Conservation (phyloP, 2,329 filamentous ascomycete genomes). For the Diaporthe vaccinii region DNA sequence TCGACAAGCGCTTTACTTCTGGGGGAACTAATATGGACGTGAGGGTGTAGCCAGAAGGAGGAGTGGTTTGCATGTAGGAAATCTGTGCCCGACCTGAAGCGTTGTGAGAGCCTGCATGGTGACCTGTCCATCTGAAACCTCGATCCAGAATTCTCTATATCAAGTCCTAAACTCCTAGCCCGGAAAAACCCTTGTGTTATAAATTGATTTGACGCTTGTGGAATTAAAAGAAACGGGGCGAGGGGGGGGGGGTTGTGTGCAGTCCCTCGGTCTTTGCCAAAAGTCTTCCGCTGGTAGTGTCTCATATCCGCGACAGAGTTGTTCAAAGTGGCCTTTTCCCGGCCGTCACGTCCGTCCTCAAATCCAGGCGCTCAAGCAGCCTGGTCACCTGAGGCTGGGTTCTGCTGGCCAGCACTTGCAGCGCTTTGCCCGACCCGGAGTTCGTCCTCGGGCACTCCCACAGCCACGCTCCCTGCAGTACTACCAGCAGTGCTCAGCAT, state of each 20-base stretch:
- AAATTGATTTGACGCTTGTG: background rate
- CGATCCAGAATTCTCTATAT: background rate
- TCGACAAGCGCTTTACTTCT: background rate
- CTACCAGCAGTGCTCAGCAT: conserved; percentile 57
- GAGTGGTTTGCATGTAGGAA: background rate
- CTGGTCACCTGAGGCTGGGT: background rate
- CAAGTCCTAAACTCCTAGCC: conserved; percentile 23
- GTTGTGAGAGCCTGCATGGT: background rate
- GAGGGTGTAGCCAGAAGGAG: background rate
- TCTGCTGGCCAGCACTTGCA: conserved; percentile 58
- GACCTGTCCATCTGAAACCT: background rate
- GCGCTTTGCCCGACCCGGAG: conserved; percentile 74
- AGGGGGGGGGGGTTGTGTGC: no score
- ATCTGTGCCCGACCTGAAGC: background rate
- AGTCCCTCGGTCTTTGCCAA: background rate
- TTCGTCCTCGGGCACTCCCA: conserved; percentile 72
- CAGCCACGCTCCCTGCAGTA: conserved; percentile 54
- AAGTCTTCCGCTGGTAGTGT: background rate
- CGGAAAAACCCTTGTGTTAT: background rate
- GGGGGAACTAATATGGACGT: no score
- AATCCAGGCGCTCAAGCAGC: background rate
- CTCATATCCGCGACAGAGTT: background rate
- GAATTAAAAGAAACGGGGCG: background rate
- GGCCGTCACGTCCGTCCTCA: background rate
- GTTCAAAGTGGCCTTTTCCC: background rate